Percentiles rank a stretch among this genome's conserved stretches.
phyloP scores from a whole-genome alignment of 371 early-diverging fungal genomes.

The Mortierella sp. region DNA sequence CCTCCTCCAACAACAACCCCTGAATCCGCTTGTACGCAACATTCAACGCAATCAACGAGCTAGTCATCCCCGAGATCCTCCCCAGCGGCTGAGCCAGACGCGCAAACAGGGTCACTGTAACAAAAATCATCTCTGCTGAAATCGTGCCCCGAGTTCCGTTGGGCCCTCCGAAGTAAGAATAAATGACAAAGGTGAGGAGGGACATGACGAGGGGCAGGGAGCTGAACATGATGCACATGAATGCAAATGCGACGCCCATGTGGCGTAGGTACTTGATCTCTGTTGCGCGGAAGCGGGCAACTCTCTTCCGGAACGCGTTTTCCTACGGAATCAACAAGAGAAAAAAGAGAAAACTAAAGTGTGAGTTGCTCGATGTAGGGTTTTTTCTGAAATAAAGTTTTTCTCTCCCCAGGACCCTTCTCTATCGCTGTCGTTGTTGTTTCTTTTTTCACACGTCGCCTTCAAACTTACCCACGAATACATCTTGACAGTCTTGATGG shows the following conservation, averaged over 20 bases:
- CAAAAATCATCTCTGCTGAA: conserved; percentile 43
- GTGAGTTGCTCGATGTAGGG: background rate
- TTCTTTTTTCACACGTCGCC: background rate
- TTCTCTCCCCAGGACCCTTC: background rate
- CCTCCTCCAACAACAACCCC: conserved; percentile 45
- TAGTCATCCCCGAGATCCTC: conserved; percentile 24
- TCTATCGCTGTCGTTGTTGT: background rate
- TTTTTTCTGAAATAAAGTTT: background rate
- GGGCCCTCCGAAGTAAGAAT: conserved; percentile 39
- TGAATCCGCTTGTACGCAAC: conserved; percentile 48
- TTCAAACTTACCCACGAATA: conserved; percentile 82
- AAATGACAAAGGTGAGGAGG: conserved; percentile 38
- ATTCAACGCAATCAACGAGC: conserved; percentile 26
- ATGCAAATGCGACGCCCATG: conserved; percentile 15
- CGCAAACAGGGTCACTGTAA: conserved; percentile 40
- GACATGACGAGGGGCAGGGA: conserved; percentile 48
- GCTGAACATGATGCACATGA: conserved; percentile 57
- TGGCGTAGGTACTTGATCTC: conserved; percentile 34
- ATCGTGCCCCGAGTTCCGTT: conserved; percentile 45
- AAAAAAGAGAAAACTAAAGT: background rate
- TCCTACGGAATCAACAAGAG: conserved; percentile 36
- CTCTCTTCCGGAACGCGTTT: conserved; percentile 44
- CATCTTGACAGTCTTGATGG: conserved; percentile 64
- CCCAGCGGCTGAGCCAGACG: conserved; percentile 37
- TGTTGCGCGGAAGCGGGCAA: conserved; percentile 26